phyloP scores from a whole-genome alignment of 164 flowering plant species.

The Magnolia changhungtana region DNA sequence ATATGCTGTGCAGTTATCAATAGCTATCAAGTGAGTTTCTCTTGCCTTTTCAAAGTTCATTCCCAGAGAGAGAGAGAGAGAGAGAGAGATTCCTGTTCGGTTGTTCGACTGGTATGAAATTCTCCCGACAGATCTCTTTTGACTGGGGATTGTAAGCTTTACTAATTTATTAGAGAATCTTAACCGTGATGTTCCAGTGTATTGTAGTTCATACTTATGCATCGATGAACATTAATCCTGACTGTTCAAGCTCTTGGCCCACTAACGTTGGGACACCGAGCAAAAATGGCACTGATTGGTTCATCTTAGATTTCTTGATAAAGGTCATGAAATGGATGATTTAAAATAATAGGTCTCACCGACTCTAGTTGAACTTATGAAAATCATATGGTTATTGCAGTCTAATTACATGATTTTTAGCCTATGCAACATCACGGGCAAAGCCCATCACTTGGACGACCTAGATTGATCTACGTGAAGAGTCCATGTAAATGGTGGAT shows the following conservation, averaged over 20 bases:
- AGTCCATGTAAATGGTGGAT: background rate
- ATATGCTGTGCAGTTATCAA: slow-evolving; percentile 6
- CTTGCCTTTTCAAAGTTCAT: slow-evolving; percentile 4
- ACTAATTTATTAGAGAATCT: background rate
- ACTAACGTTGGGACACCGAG: background rate
- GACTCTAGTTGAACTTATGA: no score
- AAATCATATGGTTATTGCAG: background rate
- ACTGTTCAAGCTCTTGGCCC: background rate
- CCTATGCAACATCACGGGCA: background rate
- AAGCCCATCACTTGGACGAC: background rate
- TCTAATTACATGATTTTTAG: background rate
- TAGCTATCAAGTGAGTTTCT: slow-evolving; percentile 1
- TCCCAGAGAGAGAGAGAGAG: background rate
- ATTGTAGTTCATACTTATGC: background rate
- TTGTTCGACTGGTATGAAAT: slow-evolving; percentile 3
- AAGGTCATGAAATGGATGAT: no score
- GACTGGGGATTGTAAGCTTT: background rate
- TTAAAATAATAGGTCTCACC: no score
- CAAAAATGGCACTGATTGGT: no score
- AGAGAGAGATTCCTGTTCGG: background rate
- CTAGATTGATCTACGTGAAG: background rate
- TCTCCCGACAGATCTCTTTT: slow-evolving; percentile 3
- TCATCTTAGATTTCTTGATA: no score
- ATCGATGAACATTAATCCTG: background rate
- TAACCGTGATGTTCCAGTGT: background rate